Conservation (phyloP, 2,329 filamentous ascomycete genomes). For the Cylindrodendrum hubeiense region DNA sequence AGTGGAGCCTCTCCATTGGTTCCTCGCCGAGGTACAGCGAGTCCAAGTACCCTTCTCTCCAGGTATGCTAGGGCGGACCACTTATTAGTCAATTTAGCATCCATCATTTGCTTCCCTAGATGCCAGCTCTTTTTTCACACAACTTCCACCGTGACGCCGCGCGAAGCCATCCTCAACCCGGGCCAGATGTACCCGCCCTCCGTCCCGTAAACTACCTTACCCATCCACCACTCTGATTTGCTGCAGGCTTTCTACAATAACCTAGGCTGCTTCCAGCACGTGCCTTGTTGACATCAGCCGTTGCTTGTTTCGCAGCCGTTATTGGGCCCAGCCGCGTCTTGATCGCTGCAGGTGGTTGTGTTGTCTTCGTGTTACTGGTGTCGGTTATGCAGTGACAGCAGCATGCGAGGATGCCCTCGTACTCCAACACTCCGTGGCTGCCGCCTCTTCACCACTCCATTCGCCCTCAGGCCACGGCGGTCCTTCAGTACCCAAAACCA, state of each 20-base stretch:
- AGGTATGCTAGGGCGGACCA: too few species aligned
- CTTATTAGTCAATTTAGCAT: too few species aligned
- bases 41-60: too few species aligned
- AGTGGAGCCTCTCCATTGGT: too few species aligned
- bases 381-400: constrained; percentile 32
- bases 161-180: not conserved
- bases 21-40: too few species aligned
- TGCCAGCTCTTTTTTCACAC: too few species aligned
- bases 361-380: not conserved
- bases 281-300: not conserved
- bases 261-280: not conserved
- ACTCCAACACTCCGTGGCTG: constrained; percentile 26
- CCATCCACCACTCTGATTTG: not conserved
- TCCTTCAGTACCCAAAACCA: constrained; percentile 40
- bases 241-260: not conserved
- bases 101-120: too few species aligned
- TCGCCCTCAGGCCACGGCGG: constrained; percentile 12
- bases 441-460: constrained; percentile 16
- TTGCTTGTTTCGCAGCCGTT: not conserved
- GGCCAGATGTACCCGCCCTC: not conserved
- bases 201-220: not conserved
- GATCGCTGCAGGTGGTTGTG: not conserved
- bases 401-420: constrained; percentile 41
- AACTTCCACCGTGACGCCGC: not conserved
- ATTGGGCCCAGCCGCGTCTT: not conserved